Evolutionary conservation across 2,329 filamentous ascomycete species (phyloP).

Genomic region (Penicillium freii): DNA sequence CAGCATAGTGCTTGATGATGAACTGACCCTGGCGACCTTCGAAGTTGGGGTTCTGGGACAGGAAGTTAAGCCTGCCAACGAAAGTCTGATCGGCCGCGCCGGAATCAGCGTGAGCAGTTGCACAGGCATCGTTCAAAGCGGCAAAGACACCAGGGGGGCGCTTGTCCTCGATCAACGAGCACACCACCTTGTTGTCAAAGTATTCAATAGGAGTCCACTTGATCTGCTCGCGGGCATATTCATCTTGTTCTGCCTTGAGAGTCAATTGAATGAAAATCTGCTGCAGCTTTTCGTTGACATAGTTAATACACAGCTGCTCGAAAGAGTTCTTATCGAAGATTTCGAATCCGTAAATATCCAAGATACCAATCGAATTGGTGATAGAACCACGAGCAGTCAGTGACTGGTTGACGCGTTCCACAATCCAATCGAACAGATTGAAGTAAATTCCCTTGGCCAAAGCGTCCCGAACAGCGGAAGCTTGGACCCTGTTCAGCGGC

Average conservation of each 20-base stretch:
- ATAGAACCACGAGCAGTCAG: conserved; percentile 73
- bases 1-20: conserved; percentile 98
- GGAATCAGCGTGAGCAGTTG: conserved; percentile 95
- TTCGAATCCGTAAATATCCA: conserved; percentile 99
- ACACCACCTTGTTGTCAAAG: conserved; percentile 99
- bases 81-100: conserved; percentile 93
- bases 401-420: conserved; percentile 84
- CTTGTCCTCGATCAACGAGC: conserved; percentile 90
- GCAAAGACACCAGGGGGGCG: conserved; percentile 91
- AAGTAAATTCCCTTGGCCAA: conserved; percentile 94
- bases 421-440: conserved; percentile 99
- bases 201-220: conserved; percentile 99
- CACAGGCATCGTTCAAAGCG: conserved; percentile 94
- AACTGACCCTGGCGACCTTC: conserved; percentile 92
- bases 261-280: conserved; percentile 99
- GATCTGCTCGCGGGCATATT: conserved; percentile 93
- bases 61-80: conserved; percentile 85
- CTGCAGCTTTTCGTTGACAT: conserved; percentile 98
- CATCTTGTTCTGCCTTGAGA: conserved; percentile 93
- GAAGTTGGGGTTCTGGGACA: conserved; percentile 83
- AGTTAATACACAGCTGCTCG: conserved; percentile 99
- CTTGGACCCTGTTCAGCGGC: conserved; percentile 84
- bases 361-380: conserved; percentile 85
- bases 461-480: conserved; percentile 81
- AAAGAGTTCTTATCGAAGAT: conserved; percentile 99